Base-by-base conservation (phyloP, 129 eudicot genomes). In the Escallonia herrerae region DNA sequence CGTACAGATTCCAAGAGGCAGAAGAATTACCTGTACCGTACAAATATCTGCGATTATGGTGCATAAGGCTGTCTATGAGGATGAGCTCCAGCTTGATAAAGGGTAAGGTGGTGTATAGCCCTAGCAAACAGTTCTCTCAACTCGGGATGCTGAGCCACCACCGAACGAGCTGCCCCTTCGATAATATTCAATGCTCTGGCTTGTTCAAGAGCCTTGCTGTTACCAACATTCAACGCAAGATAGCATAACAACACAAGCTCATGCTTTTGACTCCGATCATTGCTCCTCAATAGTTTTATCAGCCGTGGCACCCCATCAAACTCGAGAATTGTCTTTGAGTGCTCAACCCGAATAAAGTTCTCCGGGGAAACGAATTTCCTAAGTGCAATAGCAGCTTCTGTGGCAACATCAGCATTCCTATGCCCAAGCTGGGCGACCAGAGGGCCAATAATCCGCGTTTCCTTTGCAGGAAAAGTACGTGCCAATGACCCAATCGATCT, bases 391-490 rank as follows among this genome's bases (percentile, higher is more conserved):
- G 80, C 84, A 38, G 97, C 76, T 66, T 90, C 91, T 53, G 72
- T 67, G 7, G 86, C 83, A 12, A 83, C 82, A 57, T 80, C 75
- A 0, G 37, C 33, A 65, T 73, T 75, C 50, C 57, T 43, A 50
- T 77, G 74, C 7, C 77, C 80, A 10, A 90, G 76, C 56, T 83
- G 81, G 5, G 74, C 65, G 13, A 81, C 95, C 71, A 90, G 45
- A n/a, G 87, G 81, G 33, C 74, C 82, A 58, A 90, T 67, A 14
- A 90, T 77, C 56, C 90, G 66, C 45, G 85, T 79, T 72, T 90
- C 97, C 68, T 81, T 90, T n/a, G 86, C 91, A 5, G 95, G 81
- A 69, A 90, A 90, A 22, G 84, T 86, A 43, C 90, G 76, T 0
- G 97, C 90, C 70, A 89, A 79, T 10, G 82, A 89, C 3, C 97